These are phyloP conservation scores for Myriosclerotinia scirpicola DNA, from an alignment of 2,329 filamentous ascomycete species.

Conservation along the genomic window DNA sequence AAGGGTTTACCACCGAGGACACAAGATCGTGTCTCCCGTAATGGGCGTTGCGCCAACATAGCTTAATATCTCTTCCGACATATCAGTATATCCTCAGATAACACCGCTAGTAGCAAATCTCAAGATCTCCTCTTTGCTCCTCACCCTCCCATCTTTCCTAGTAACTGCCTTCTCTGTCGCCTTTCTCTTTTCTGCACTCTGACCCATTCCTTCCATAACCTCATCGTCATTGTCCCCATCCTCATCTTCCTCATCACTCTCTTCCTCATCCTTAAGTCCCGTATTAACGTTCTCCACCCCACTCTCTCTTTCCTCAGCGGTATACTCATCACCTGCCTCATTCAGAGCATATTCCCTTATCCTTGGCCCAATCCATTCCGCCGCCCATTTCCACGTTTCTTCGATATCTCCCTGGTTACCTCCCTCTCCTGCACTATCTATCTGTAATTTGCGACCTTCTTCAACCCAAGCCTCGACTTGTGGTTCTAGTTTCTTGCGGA, in stretches of 20 bases:
- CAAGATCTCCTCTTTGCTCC: constrained; percentile 47
- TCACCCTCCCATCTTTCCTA: constrained; percentile 31
- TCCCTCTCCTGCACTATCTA: constrained; percentile 30
- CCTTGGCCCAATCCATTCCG: constrained; percentile 46
- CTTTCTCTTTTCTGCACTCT: constrained; percentile 31
- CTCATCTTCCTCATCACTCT: constrained; percentile 54
- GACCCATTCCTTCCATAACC: constrained; percentile 49
- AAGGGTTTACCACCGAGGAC: neutral
- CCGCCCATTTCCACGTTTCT: constrained; percentile 53
- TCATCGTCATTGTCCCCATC: constrained; percentile 54
- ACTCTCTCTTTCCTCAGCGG: constrained; percentile 64
- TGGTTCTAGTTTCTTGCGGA: constrained; percentile 83
- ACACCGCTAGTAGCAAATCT: constrained; percentile 52
- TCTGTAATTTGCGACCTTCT: constrained; percentile 53
- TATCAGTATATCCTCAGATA: neutral
- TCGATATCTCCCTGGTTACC: constrained; percentile 51
- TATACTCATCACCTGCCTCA: constrained; percentile 66
- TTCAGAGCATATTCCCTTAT: constrained; percentile 46
- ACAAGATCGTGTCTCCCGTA: neutral
- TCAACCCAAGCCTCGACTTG: constrained; percentile 72
- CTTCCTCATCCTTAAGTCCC: constrained; percentile 60
- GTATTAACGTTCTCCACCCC: constrained; percentile 72
- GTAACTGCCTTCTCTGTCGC: constrained; percentile 21
- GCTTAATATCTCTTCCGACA: neutral
- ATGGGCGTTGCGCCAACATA: constrained; percentile 3